Evolutionary conservation across 208 protist genomes (phyloP).

Genomic region (Herpetomonas tarakana): DNA sequence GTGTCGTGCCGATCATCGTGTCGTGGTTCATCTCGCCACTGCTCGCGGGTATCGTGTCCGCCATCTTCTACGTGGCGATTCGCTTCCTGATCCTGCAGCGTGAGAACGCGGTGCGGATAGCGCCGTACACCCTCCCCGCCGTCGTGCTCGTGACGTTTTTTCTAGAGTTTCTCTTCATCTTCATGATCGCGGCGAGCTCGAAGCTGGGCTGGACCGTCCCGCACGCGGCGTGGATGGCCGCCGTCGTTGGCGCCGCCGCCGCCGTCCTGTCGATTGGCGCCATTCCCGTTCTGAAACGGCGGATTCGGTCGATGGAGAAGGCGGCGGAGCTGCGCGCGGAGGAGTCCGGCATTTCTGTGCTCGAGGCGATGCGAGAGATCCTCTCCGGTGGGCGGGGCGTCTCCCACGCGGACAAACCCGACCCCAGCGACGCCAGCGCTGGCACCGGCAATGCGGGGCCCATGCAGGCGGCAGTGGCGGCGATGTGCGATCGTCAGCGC

Average conservation of each 20-base stretch:
- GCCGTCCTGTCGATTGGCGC: slow-evolving; percentile 28
- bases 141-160: slow-evolving; percentile 50
- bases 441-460: not conserved
- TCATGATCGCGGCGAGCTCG: slow-evolving; percentile 47
- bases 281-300: slow-evolving; percentile 43
- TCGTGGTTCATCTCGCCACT: slow-evolving; percentile 68
- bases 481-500: no score
- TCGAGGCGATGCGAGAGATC: slow-evolving; percentile 29
- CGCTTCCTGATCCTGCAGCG: slow-evolving; percentile 40
- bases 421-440: slow-evolving; percentile 9
- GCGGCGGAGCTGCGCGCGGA: slow-evolving; percentile 13
- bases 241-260: slow-evolving; percentile 34
- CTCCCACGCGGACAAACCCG: not conserved
- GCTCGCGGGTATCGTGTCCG: slow-evolving; percentile 32
- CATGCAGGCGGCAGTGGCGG: no score
- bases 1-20: slow-evolving; percentile 49
- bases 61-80: slow-evolving; percentile 30
- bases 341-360: slow-evolving; percentile 21
- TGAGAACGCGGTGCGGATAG: slow-evolving; percentile 25
- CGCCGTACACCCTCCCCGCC: slow-evolving; percentile 37
- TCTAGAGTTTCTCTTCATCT: slow-evolving; percentile 65
- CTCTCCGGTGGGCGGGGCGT: slow-evolving; percentile 16
- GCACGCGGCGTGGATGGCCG: slow-evolving; percentile 46
- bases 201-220: slow-evolving; percentile 28
- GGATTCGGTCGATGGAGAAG: slow-evolving; percentile 20